These are phyloP conservation scores for Erythrobasidium hasegawianum DNA, from an alignment of 1,284 basidiomycete genomes.

Conservation along the genomic window DNA sequence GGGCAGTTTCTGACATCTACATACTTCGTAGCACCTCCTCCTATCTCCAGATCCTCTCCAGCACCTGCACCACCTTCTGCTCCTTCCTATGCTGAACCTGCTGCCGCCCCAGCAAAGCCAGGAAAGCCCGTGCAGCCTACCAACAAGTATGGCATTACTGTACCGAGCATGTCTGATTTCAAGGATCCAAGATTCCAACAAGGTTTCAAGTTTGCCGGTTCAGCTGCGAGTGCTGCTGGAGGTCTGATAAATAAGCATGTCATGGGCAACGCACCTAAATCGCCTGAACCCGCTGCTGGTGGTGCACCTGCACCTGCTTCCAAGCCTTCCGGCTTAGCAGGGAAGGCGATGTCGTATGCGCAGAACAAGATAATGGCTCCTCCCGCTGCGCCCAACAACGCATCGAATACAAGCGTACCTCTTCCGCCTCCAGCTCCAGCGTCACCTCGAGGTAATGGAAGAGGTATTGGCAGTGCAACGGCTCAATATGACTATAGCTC, in stretches of 20 bases:
- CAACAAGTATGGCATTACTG: conserved; percentile 30
- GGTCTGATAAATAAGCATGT: conserved; percentile 32
- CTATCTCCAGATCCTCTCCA: background rate
- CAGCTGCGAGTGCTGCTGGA: conserved; percentile 15
- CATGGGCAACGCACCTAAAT: background rate
- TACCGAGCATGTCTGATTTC: conserved; percentile 24
- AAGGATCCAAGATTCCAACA: conserved; percentile 27
- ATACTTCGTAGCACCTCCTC: conserved; percentile 11
- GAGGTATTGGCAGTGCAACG: conserved; percentile 25
- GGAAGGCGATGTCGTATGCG: conserved; percentile 3
- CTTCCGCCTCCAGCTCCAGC: conserved; percentile 7
- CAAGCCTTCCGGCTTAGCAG: conserved; percentile 17
- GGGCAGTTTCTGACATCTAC: background rate
- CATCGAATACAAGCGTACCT: background rate
- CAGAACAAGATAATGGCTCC: background rate
- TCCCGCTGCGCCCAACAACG: background rate
- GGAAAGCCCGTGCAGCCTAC: background rate
- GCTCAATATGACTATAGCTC: conserved; percentile 30
- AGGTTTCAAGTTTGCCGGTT: conserved; percentile 30
- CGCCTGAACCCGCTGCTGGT: background rate
- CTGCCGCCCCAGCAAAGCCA: background rate
- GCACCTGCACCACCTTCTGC: conserved; percentile 7
- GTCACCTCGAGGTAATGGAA: background rate
- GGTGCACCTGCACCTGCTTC: conserved; percentile 15
- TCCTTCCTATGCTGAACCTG: too few species aligned